Evolutionary conservation across 768 basidiomycete species (phyloP), one percentile per base, ranked within the genome.

Genomic region (Serendipita indica): DNA sequence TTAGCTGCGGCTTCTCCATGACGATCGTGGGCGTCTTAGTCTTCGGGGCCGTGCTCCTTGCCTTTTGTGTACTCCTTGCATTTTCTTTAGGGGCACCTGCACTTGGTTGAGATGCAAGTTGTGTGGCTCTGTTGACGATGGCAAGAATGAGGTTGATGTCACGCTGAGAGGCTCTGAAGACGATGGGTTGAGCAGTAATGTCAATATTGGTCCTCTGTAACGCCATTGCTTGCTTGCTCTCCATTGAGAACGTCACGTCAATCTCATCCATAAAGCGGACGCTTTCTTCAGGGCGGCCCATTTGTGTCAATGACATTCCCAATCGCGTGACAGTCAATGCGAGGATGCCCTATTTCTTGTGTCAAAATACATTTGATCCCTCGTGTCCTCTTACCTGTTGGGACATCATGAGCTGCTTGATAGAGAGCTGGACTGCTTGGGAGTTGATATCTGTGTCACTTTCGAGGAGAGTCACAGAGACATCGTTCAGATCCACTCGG

Each of bases 211-310:
- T 84, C 73, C 83, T 83, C 63, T 84, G 81, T 57, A 86, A 82
- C 12, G 71, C 75, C 0, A 74, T 70, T n/a, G 79, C 76, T 32
- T 86, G 77, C 33, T 73, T 70, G 62, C 77, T 89, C 69, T 98
- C 93, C 60, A 96, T 71, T 6, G 92, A 85, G 41, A 94, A 75
- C 0, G 90, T 87, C 46, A 94, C 65, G 68, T 96, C 89, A 56
- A 96, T 74, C 61, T 97, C 87, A 67, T 99, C 96, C 63, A 99
- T 74, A 72, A 99, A 91, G 45, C 89, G 81, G 54, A 93, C 90
- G 49, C 79, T 82, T 62, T 98, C 93, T 0, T 81, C 74, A 45
- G 80, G 75, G 62, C 78, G 77, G 62, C 88, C 89, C 92, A 99
- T 98, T 28, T 78, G 77, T 61, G 83, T 80, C 30, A 99, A 75